Percentiles rank a stretch among this genome's conserved stretches.
Evolutionary conservation across 140 eudicot species (phyloP).

Genomic region (Senecio squalidus): DNA sequence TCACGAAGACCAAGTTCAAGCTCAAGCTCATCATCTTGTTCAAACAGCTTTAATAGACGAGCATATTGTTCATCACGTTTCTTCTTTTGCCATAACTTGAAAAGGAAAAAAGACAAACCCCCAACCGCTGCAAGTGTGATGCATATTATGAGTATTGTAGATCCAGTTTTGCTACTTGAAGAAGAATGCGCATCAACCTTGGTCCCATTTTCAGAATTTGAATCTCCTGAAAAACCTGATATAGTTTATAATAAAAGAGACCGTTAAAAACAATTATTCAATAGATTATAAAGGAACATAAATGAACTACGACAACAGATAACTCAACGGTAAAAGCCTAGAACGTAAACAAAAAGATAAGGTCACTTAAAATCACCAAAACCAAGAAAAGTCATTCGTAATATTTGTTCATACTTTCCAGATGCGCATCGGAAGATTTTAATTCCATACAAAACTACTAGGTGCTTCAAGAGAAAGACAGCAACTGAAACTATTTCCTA

Average conservation of each 20-base stretch:
- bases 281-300: background rate
- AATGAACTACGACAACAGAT: background rate
- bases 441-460: background rate
- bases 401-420: background rate
- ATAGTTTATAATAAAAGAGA: slow-evolving; percentile 7
- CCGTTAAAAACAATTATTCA: slow-evolving; percentile 2
- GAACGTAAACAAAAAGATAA: no score
- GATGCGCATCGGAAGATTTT: background rate
- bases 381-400: background rate
- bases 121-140: slow-evolving; percentile 44
- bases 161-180: slow-evolving; percentile 57
- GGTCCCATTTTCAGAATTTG: slow-evolving; percentile 37
- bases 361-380: no score
- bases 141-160: slow-evolving; percentile 42
- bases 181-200: slow-evolving; percentile 29
- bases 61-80: slow-evolving; percentile 95
- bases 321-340: no score
- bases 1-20: slow-evolving; percentile 91
- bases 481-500: slow-evolving; percentile 3
- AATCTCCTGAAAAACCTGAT: slow-evolving; percentile 60
- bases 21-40: slow-evolving; percentile 97
- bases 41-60: slow-evolving; percentile 83
- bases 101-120: slow-evolving; percentile 58
- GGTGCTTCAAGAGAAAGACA: no score
- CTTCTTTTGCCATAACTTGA: slow-evolving; percentile 86